Base-by-base conservation (phyloP, 1,284 basidiomycete genomes). In the Cryptococcus sp. region DNA sequence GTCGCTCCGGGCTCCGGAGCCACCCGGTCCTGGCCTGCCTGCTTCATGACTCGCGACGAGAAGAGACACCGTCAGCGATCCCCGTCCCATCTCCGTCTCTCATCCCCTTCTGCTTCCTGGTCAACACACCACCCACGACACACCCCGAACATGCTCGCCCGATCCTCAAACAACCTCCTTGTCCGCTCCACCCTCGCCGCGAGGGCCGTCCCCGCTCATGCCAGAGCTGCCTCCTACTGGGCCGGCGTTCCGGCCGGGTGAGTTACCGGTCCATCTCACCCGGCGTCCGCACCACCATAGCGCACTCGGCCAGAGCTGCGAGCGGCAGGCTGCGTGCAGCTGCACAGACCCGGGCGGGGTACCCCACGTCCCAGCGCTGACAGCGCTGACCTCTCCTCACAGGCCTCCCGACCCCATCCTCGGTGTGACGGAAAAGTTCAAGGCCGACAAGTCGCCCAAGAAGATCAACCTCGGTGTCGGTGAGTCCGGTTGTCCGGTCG, bases 401-500 rank as follows among this genome's bases (percentile, higher is more conserved):
- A 69, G 68, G 40, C 68, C 68, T 33, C 66, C 68, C 43, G 68
- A 69, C 50, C 56, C 68, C 24, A 69, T 69, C 55, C 64, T 69
- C 44, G 68, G 74, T 65, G 70, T 76, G 39, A 73, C 72, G n/a
- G 74, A 76, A 53, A 70, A 69, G 55, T 76, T 68, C 66, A 97
- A 95, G 82, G 88, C 89, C 55, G 91, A 96, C 84, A 86, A 86
- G 67, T 85, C 89, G 73, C 80, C 89, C 20, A 85, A 87, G 69
- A 98, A 98, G 80, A 97, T 98, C 77, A 98, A 98, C 81, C 83
- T 98, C 56, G 95, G 95, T 75, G 92, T 94, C 63, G 91, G 91
- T 74, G 89, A 62, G 70, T 64, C 5, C n/a, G n/a, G n/a, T n/a
- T n/a, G n/a, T n/a, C n/a, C n/a, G n/a, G n/a, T n/a, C n/a, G n/a